Percentiles rank a stretch among this genome's conserved stretches.
These are phyloP conservation scores for Neurospora sp. DNA, from an alignment of 495 filamentous ascomycete genomes.

Conservation along the genomic window DNA sequence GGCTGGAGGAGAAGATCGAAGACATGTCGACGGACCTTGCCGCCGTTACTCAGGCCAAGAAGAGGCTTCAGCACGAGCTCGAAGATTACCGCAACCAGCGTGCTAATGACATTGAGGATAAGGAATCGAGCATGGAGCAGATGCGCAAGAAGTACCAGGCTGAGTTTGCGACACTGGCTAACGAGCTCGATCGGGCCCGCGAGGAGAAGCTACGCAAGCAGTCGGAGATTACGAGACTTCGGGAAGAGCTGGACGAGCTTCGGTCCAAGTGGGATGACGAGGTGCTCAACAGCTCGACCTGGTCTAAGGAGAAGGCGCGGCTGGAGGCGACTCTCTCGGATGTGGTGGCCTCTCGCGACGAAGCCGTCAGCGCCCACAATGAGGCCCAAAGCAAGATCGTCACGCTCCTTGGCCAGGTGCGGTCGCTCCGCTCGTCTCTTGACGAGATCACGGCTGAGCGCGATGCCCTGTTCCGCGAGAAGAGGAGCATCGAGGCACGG, in stretches of 20 bases:
- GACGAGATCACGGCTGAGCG: slow-evolving; percentile 83
- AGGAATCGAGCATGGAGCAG: slow-evolving; percentile 92
- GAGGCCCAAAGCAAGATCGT: slow-evolving; percentile 91
- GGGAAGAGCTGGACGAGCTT: slow-evolving; percentile 90
- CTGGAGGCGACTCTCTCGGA: slow-evolving; percentile 87
- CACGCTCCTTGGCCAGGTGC: slow-evolving; percentile 81
- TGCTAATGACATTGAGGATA: slow-evolving; percentile 94
- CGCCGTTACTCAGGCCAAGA: slow-evolving; percentile 79
- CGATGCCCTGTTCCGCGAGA: slow-evolving; percentile 78
- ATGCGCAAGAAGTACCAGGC: slow-evolving; percentile 94
- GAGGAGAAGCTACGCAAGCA: slow-evolving; percentile 63
- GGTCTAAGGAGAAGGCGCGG: slow-evolving; percentile 94
- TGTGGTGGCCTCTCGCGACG: slow-evolving; percentile 79
- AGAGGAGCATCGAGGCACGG: slow-evolving; percentile 79
- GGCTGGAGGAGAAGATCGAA: slow-evolving; percentile 82
- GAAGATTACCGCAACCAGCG: slow-evolving; percentile 94
- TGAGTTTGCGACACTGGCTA: slow-evolving; percentile 78
- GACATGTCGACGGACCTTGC: slow-evolving; percentile 86
- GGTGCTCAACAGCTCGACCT: slow-evolving; percentile 92
- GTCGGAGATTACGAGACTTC: slow-evolving; percentile 59
- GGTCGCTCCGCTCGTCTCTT: slow-evolving; percentile 67
- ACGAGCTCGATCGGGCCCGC: slow-evolving; percentile 85
- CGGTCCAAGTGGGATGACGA: slow-evolving; percentile 98
- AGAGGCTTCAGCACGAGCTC: slow-evolving; percentile 91
- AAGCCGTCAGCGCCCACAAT: slow-evolving; percentile 85